Percentiles rank a stretch among this genome's conserved stretches.
Conservation (phyloP, 1,284 basidiomycete genomes). For the Ustilago lituana region DNA sequence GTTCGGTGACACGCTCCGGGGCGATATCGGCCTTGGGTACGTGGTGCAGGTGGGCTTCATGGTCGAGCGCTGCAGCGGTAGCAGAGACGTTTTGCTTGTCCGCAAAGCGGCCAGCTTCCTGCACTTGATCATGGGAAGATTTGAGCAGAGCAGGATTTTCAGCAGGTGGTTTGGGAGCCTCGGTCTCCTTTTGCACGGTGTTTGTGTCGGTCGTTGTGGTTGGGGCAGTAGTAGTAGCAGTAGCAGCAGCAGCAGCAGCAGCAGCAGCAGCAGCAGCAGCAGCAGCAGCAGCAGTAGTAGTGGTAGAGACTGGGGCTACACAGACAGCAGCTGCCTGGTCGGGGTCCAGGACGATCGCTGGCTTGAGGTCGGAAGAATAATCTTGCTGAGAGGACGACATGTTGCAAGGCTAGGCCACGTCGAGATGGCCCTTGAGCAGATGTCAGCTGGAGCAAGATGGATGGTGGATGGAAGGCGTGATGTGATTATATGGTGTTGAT, state of each 20-base stretch:
- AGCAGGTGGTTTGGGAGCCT: conserved; percentile 15
- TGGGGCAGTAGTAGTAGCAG: conserved; percentile 7
- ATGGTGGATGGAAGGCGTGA: background rate
- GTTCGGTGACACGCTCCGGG: conserved; percentile 31
- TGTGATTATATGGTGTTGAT: background rate
- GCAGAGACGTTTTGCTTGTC: conserved; percentile 16
- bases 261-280: no score
- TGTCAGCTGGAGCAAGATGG: background rate
- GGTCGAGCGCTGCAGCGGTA: conserved; percentile 35
- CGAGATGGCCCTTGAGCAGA: conserved; percentile 1
- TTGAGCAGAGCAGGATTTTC: conserved; percentile 26
- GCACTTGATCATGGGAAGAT: conserved; percentile 1
- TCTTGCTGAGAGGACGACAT: conserved; percentile 18
- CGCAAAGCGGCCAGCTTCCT: conserved; percentile 32
- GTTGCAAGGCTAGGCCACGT: conserved; percentile 7
- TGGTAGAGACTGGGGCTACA: background rate
- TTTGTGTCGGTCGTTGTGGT: no score
- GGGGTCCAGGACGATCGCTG: conserved; percentile 38
- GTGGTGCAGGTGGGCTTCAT: conserved; percentile 39
- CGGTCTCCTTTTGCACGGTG: no score
- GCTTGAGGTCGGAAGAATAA: conserved; percentile 6
- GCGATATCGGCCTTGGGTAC: conserved; percentile 43
- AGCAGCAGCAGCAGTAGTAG: no score
- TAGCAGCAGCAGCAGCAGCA: no score
- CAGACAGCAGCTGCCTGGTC: conserved; percentile 43